Conservation (phyloP, 306 rosid genomes). For the Lathyrus aphaca region DNA sequence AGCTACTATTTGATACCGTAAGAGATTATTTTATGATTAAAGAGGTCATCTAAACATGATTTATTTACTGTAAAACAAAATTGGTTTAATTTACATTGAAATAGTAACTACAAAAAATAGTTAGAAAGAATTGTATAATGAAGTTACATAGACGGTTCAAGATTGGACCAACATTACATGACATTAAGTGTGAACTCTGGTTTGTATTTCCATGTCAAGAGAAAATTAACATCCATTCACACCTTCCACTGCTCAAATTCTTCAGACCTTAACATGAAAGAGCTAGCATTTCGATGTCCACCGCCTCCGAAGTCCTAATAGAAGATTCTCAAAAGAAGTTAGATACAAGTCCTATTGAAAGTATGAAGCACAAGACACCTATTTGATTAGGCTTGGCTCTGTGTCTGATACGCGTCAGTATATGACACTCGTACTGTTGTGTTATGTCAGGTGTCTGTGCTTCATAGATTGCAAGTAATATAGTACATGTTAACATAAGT, state of each 20-base stretch:
- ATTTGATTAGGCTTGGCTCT: neutral
- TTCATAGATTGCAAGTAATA: constrained; percentile 8
- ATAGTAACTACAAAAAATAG: neutral
- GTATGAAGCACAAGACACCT: neutral
- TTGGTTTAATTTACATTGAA: neutral
- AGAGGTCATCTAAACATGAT: constrained; percentile 1
- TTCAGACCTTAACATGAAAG: constrained; percentile 64
- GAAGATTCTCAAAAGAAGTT: constrained; percentile 17
- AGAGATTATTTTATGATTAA: neutral
- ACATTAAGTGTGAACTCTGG: constrained; percentile 11
- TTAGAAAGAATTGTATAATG: constrained; percentile 18
- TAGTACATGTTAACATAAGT: constrained; percentile 12
- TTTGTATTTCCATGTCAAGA: constrained; percentile 23
- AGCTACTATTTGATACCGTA: no score
- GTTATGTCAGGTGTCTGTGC: neutral
- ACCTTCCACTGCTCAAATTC: constrained; percentile 76
- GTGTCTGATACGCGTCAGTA: neutral
- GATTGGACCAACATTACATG: constrained; percentile 33
- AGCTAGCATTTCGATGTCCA: constrained; percentile 82
- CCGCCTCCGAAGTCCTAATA: constrained; percentile 84
- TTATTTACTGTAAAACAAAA: neutral
- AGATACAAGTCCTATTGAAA: constrained; percentile 11
- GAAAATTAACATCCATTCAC: constrained; percentile 18
- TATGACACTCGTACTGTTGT: neutral
- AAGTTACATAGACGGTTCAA: constrained; percentile 1